Evolutionary conservation across 768 basidiomycete genomes (phyloP).

Genomic region (Jaapia argillacea): DNA sequence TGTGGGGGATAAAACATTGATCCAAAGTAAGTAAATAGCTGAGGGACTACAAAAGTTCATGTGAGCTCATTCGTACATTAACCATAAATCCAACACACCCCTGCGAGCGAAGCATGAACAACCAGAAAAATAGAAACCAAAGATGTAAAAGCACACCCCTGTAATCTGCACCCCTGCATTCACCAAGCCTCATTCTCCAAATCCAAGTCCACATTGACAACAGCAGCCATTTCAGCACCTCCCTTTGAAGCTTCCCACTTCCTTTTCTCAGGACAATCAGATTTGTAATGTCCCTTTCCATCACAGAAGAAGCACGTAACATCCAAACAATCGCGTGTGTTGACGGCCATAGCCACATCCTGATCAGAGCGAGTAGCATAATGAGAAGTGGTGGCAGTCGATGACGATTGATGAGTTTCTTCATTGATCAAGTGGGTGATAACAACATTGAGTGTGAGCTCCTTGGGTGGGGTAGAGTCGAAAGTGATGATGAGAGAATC

Average conservation of each 20-base stretch:
- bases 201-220: not conserved
- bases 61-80: no score
- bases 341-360: slow-evolving; percentile 4
- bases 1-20: no score
- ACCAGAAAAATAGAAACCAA: not conserved
- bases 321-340: slow-evolving; percentile 3
- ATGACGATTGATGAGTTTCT: slow-evolving; percentile 13
- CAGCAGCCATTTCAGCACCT: not conserved
- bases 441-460: slow-evolving; percentile 18
- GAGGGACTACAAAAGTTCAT: no score
- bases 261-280: not conserved
- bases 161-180: not conserved
- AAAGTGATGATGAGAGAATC: slow-evolving; percentile 20
- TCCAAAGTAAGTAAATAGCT: no score
- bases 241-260: no score
- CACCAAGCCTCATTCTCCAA: not conserved
- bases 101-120: not conserved
- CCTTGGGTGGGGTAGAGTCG: slow-evolving; percentile 15
- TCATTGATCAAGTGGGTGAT: slow-evolving; percentile 21
- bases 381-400: not conserved
- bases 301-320: slow-evolving; percentile 19
- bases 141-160: not conserved
- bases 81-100: not conserved
- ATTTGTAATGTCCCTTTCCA: slow-evolving; percentile 9
- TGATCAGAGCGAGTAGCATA: not conserved